A percentile compares a stretch with the other conserved stretches of the same genome.
Conservation (phyloP, 139 green algal genomes). For the Closterium sp. region DNA sequence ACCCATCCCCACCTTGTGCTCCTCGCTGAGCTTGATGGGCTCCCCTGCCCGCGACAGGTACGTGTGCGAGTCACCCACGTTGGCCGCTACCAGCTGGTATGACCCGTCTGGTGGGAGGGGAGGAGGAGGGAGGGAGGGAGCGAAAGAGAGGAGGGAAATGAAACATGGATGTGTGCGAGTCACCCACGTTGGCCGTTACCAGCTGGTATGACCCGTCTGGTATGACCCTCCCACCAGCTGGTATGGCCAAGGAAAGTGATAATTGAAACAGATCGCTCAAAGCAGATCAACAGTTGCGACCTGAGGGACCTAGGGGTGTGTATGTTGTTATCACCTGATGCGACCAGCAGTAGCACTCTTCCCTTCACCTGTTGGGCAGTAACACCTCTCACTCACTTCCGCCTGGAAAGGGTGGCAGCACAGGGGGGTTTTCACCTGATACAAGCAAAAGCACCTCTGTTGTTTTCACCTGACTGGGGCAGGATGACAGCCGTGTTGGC, state of each 20-base stretch:
- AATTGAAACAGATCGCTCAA: no score
- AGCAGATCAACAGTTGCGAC: no score
- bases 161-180: no score
- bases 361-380: background rate
- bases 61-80: constrained; percentile 72
- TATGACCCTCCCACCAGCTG: no score
- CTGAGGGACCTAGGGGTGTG: no score
- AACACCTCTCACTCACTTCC: background rate
- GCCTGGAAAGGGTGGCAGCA: background rate
- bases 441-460: background rate
- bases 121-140: no score
- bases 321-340: background rate
- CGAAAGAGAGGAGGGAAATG: no score
- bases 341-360: background rate
- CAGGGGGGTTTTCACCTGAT: background rate
- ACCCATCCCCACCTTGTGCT: constrained; percentile 70
- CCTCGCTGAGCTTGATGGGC: constrained; percentile 74
- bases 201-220: background rate
- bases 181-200: constrained; percentile 77
- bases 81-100: no score
- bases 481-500: constrained; percentile 41
- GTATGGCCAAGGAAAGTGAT: no score
- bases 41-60: constrained; percentile 67
- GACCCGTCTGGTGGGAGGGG: no score
- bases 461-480: background rate